These are phyloP conservation scores for Lindgomyces ingoldianus DNA, from an alignment of 495 filamentous ascomycete genomes.

Conservation along the genomic window DNA sequence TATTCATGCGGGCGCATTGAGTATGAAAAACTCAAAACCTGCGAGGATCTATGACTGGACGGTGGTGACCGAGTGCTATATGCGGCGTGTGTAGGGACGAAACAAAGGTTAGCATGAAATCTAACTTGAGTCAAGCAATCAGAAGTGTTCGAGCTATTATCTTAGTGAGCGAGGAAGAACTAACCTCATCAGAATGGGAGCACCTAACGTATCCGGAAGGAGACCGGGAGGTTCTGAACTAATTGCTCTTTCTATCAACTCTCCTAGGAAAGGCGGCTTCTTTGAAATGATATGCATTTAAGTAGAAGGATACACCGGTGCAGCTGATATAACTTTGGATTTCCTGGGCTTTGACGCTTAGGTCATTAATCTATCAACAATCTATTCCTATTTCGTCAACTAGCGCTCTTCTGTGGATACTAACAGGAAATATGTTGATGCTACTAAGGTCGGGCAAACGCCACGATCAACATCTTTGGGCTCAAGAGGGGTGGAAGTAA, in stretches of 20 bases:
- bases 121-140: constrained; percentile 1
- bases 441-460: constrained; percentile 11
- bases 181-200: neutral
- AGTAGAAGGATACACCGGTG: constrained; percentile 1
- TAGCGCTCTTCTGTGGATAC: constrained; percentile 46
- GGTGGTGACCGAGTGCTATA: constrained; percentile 9
- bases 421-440: constrained; percentile 42
- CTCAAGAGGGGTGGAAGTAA: constrained; percentile 3
- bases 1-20: constrained; percentile 9
- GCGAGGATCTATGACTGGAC: constrained; percentile 23
- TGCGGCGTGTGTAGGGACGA: constrained; percentile 11
- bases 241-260: constrained; percentile 9
- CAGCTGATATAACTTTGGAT: constrained; percentile 4
- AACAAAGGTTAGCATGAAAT: constrained; percentile 3
- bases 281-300: constrained; percentile 10
- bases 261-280: constrained; percentile 2
- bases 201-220: constrained; percentile 2
- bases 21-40: constrained; percentile 14
- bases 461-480: constrained; percentile 13
- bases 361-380: constrained; percentile 3
- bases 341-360: constrained; percentile 13
- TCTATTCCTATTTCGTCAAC: constrained; percentile 47
- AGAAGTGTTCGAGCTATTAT: neutral
- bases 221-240: constrained; percentile 11
- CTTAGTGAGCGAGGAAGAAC: neutral